Conservation (phyloP, 345 rosid genomes). For the Populus euphratica region DNA sequence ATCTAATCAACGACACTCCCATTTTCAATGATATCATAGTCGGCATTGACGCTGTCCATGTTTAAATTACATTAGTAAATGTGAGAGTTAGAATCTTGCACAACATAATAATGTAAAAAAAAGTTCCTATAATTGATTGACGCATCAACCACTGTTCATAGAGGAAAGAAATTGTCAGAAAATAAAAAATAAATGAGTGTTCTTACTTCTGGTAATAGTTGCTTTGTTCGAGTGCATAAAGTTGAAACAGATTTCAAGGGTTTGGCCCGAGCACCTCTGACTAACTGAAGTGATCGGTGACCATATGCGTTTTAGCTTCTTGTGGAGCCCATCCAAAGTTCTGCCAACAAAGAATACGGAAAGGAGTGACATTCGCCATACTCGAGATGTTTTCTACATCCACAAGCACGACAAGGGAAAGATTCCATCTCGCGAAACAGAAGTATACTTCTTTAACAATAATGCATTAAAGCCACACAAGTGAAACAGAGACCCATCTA, state of each 20-base stretch:
- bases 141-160: neutral
- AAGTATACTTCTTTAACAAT: neutral
- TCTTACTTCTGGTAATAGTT: conserved; percentile 69
- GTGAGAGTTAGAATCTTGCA: conserved; percentile 2
- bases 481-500: neutral
- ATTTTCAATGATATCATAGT: neutral
- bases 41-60: neutral
- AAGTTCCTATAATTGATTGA: neutral
- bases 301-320: conserved; percentile 94
- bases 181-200: neutral
- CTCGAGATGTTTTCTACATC: neutral
- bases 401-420: neutral
- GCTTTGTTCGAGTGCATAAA: conserved; percentile 85
- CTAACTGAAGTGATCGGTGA: conserved; percentile 75
- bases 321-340: conserved; percentile 88
- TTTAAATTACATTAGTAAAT: neutral
- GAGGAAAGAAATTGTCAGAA: neutral
- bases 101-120: neutral
- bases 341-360: conserved; percentile 41
- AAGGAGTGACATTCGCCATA: conserved; percentile 8
- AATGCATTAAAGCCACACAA: neutral
- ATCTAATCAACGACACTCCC: neutral
- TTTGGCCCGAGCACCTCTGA: conserved; percentile 90
- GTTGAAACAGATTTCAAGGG: conserved; percentile 90
- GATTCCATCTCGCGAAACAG: neutral